These are phyloP conservation scores for Salix viminalis DNA, from an alignment of 345 rosid species.

Conservation along the genomic window DNA sequence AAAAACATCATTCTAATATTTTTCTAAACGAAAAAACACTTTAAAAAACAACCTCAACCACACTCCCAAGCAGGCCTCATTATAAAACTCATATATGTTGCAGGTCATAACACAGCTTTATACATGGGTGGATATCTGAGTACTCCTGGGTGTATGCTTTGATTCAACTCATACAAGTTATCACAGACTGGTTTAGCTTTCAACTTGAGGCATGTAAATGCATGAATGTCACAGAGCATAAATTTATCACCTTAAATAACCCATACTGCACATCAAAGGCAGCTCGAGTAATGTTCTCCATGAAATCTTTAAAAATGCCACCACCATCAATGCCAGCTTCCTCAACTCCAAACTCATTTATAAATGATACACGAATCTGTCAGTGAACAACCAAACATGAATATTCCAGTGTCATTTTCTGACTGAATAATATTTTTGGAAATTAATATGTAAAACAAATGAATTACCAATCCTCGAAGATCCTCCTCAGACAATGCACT, in stretches of 20 bases:
- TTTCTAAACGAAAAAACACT: no score
- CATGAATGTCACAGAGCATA: slow-evolving; percentile 1
- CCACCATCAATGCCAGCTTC: slow-evolving; percentile 99
- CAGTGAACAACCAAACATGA: slow-evolving; percentile 19
- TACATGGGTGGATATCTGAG: background rate
- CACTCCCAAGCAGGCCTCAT: background rate
- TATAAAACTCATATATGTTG: background rate
- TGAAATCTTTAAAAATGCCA: slow-evolving; percentile 98
- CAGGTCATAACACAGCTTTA: background rate
- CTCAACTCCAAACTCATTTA: slow-evolving; percentile 98
- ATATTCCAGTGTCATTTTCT: slow-evolving; percentile 8
- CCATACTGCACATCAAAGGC: slow-evolving; percentile 99
- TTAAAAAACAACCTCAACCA: no score
- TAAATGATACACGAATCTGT: slow-evolving; percentile 93
- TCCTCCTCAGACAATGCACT: slow-evolving; percentile 90
- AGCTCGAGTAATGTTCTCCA: slow-evolving; percentile 95
- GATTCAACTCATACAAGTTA: background rate
- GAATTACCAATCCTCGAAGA: slow-evolving; percentile 78
- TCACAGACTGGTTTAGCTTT: background rate
- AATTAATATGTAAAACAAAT: slow-evolving; percentile 6
- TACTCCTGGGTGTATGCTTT: background rate
- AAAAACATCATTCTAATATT: no score
- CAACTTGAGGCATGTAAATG: background rate
- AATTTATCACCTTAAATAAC: slow-evolving; percentile 74
- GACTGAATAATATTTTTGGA: background rate